A percentile compares a stretch with the other conserved stretches of the same genome.
Evolutionary conservation across 2,329 filamentous ascomycete genomes (phyloP).

Genomic region (Onygenales sp.): DNA sequence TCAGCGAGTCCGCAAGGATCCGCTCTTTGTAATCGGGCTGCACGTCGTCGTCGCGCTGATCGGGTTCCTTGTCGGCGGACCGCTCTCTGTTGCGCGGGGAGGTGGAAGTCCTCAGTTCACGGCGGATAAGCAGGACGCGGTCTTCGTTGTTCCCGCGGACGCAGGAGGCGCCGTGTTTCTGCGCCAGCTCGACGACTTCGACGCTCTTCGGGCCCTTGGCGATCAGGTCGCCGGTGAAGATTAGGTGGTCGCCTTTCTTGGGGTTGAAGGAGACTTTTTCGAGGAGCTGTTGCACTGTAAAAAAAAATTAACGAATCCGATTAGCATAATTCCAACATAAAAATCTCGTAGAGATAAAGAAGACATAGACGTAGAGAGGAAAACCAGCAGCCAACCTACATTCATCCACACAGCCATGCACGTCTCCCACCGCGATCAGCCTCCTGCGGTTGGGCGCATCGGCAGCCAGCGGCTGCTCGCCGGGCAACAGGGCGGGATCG

Average conservation of each 20-base stretch:
- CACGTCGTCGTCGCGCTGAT: slow-evolving; percentile 20
- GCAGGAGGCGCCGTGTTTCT: slow-evolving; percentile 63
- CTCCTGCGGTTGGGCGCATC: slow-evolving; percentile 39
- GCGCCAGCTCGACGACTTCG: slow-evolving; percentile 67
- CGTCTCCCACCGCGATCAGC: slow-evolving; percentile 78
- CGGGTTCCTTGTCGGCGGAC: not conserved
- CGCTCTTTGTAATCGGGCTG: slow-evolving; percentile 32
- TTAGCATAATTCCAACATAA: not conserved
- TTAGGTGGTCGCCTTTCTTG: slow-evolving; percentile 56
- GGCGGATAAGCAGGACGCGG: slow-evolving; percentile 60
- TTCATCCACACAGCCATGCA: slow-evolving; percentile 74
- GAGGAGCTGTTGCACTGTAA: slow-evolving; percentile 49
- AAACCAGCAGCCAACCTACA: slow-evolving; percentile 27
- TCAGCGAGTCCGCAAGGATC: slow-evolving; percentile 49
- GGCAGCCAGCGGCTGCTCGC: slow-evolving; percentile 18
- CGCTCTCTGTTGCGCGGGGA: not conserved
- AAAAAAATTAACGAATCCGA: slow-evolving; percentile 2
- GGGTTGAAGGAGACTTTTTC: slow-evolving; percentile 54
- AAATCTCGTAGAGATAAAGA: not conserved
- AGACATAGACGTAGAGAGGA: not conserved
- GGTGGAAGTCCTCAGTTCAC: slow-evolving; percentile 25
- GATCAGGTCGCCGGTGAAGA: slow-evolving; percentile 70
- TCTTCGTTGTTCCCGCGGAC: slow-evolving; percentile 95
- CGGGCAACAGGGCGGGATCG: slow-evolving; percentile 38
- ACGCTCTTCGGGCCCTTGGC: slow-evolving; percentile 77